Base-by-base conservation (phyloP, 2,329 filamentous ascomycete species). In the Pseudocercospora vitis region DNA sequence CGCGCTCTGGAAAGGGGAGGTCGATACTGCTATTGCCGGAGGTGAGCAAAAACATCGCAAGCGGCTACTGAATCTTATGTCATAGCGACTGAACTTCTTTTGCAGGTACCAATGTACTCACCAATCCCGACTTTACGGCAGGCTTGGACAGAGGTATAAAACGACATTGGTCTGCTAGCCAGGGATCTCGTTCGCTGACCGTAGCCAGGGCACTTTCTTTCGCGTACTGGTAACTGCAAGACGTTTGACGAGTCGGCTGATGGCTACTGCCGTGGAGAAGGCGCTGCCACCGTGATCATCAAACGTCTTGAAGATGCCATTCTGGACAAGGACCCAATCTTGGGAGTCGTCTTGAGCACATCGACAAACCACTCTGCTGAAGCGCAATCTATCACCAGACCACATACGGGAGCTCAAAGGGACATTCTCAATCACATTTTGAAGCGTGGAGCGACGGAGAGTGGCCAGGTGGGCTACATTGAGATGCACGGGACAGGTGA, bases 241-340 rank as follows among this genome's bases (percentile, higher is more conserved):
- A 61, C 69, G 0, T 72, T 65, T 16, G n/a, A n/a, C 64, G 69
- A 39, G 62, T 63, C 31, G 45, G 70, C 68, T 0, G 65, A 70
- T 52, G 71, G 71, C 1, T 73, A 72, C 50, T 71, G 68, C 56
- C 65, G 71, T 4, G 68, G 42, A 1, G 71, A 73, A 31, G 68
- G 52, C 5, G 54, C 66, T 7, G 69, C 50, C 0, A 51, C 59
- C 0, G 42, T 70, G 1, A 40, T 73, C 7, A n/a, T 73, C 2
- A 73, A 73, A 50, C 55, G 69, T 0, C 46, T 69, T 1, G 63
- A 67, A 11, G 70, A 72, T 53, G 70, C 70, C 1, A 14, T 65
- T 2, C 62, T 59, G 0, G 65, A 70, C 37, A 62, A 63, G 2
- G 75, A 78, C 59, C 71, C 51, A 2, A 70, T 57, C 18, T 57